Evolutionary conservation across 2,329 filamentous ascomycete genomes (phyloP), one percentile per base, ranked within the genome.

Genomic region (Phymatotrichopsis omnivora): DNA sequence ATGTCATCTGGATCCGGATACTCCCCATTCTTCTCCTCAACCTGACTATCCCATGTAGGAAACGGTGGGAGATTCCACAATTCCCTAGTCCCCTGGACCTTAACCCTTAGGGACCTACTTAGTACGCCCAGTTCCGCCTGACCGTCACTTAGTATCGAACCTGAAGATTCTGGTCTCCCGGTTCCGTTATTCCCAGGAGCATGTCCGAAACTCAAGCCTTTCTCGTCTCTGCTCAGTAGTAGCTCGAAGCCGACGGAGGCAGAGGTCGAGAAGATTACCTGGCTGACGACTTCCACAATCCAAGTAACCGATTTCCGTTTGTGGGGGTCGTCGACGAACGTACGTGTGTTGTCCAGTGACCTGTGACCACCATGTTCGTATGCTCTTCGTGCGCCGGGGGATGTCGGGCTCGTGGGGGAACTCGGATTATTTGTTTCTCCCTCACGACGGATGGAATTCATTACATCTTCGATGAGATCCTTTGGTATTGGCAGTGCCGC

Each of bases 11-110:
- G 54, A 45, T 54, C 54, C n/a, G 42, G 34, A 12, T 44, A 45
- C 35, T 42, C 42, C 16, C 24, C 45, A 20, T 35, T 31, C 10
- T n/a, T 43, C 55, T 25, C 42, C 38, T 31, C 42, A 3, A 35
- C 34, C 23, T 56, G 46, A 14, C 64, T 52, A 20, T 62, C 56
- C 72, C 74, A 79, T 24, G 75, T 73, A 2, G 86, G 86, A 47
- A 96, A 70, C 20, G 76, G 71, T 1, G 91, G 89, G n/a, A 80
- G 91, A 60, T 93, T 93, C 91, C 91, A 98, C 20, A 98, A 64
- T 43, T 80, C 80, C 14, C 79, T 78, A 0, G 89, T 96, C 64
- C 96, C 87, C 60, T 96, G 86, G 2, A 93, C 79, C 32, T 76
- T 77, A 52, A 96, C 63, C 40, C 69, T 74, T 32, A 96, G 69